These are phyloP conservation scores for Cladorrhinum sp. DNA, from an alignment of 2,329 filamentous ascomycete genomes.

Conservation along the genomic window DNA sequence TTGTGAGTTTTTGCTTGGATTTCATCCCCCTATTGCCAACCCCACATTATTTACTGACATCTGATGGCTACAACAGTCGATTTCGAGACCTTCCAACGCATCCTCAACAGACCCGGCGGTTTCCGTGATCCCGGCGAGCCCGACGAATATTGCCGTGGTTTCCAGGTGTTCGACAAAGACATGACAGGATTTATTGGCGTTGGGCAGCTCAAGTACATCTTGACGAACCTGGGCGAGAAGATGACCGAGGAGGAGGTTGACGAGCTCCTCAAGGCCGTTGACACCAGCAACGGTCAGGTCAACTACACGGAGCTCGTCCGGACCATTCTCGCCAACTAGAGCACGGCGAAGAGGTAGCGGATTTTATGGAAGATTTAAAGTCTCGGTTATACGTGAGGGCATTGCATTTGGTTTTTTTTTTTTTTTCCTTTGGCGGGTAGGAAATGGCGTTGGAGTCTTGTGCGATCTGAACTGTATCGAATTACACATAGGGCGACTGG, in stretches of 20 bases:
- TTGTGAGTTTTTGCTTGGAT: constrained; percentile 61
- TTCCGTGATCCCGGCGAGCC: constrained; percentile 98
- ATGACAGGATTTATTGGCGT: constrained; percentile 97
- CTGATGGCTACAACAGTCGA: constrained; percentile 63
- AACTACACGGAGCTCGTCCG: constrained; percentile 95
- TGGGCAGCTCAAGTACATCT: constrained; percentile 94
- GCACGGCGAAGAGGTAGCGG: constrained; percentile 4
- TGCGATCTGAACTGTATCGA: constrained; percentile 24
- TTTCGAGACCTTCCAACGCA: constrained; percentile 94
- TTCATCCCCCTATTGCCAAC: background rate
- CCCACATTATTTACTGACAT: constrained; percentile 1
- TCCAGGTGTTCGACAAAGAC: constrained; percentile 99
- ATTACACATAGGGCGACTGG: constrained; percentile 20
- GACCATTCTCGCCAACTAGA: constrained; percentile 79
- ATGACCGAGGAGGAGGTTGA: constrained; percentile 99
- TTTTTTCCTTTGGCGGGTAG: constrained; percentile 12
- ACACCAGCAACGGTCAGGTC: constrained; percentile 93
- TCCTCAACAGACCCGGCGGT: constrained; percentile 94
- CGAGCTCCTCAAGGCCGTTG: constrained; percentile 96
- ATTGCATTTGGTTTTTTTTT: constrained; percentile 23
- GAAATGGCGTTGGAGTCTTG: constrained; percentile 29
- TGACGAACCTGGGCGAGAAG: constrained; percentile 98
- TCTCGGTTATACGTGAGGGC: constrained; percentile 11
- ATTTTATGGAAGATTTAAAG: background rate
- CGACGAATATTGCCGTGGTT: constrained; percentile 96